Evolutionary conservation across 2,329 filamentous ascomycete genomes (phyloP), one percentile per base, ranked within the genome.

Genomic region (Diplodia scrobiculata): DNA sequence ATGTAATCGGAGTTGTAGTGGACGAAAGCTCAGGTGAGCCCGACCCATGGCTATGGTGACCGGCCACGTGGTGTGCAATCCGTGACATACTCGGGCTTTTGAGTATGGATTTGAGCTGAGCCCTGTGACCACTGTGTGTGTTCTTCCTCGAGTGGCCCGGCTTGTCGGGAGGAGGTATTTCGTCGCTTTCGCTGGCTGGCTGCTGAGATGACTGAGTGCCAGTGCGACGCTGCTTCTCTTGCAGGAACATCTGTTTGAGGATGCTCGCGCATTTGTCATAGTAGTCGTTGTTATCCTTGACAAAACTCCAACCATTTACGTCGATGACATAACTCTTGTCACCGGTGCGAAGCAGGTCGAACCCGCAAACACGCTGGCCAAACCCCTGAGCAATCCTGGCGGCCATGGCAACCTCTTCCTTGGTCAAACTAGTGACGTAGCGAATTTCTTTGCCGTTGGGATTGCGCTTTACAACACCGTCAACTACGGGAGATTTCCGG

Each of bases 291-390:
- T 99, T 99, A 77, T 99, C 96, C 77, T 99, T 99, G 77, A 99
- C 95, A 73, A 99, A 99, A 75, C 94, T 98, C 96, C 96, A 99
- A 13, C 95, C 95, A 76, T 99, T 99, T 72, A 99, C 95, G 73
- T 99, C 95, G 71, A 99, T 99, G 58, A 99, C 95, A 78, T 92
- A 99, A 76, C 94, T 98, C 76, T 91, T 91, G 17, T 92, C 91
- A 59, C 87, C 89, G 13, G 93, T 92, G 32, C 96, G 89, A 66
- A 99, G 83, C 68, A 99, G 84, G 76, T 99, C 95, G 73, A 99
- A 99, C 0, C 95, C 95, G 75, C 95, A 99, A 2, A 99, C 93
- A 65, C 92, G 85, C 77, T 99, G 95, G 0, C 94, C 95, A 77
- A 99, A 99, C 0, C 92, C 90, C 52, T 87, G 89, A 1, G 93